Evolutionary conservation across 129 eudicot genomes (phyloP), one percentile per base, ranked within the genome.

Genomic region (Artemisia argyi): DNA sequence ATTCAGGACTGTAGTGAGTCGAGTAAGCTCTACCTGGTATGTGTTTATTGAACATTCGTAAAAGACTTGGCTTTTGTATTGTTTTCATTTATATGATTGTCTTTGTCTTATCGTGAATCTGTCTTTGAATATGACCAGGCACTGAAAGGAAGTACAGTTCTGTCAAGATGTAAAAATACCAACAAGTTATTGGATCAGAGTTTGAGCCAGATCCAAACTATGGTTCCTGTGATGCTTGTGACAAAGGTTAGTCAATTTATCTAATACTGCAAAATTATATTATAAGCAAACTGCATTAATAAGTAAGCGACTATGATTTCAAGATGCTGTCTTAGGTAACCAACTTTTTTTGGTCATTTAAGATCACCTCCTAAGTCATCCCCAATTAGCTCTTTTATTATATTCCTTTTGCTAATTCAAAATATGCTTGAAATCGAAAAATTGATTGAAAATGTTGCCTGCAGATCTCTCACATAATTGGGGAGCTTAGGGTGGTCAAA

Each of bases 11-110:
- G 98, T 79, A 65, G 88, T 19, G 86, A 85, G 52, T 91, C 95
- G 26, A 91, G 97, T 80, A 86, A 76, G 78, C 95, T 91, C 74
- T 93, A 93, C 75, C 72, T 89, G 98, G 96, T 93, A 85, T n/a
- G 90, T 62, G 18, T 52, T 28, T 57, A 17, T 51, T 11, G 7
- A 59, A 24, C 13, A 26, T 63, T 51, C 11, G 16, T 17, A 60
- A 17, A 30, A 49, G n/a, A 28, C 17, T 42, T 22, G 11, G 15
- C 49, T 15, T 47, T 20, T 28, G 32, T 28, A 28, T 28, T 28
- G 32, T 75, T 56, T 55, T 22, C 12, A 64, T 54, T 24, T 24
- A 65, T 26, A 61, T 63, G 49, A 22, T 53, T 62, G 69, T 24
- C 19, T 2, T 17, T 35, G 52, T 18, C 39, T 24, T 52, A 30